phyloP scores from a whole-genome alignment of 1,284 basidiomycete genomes.

The Pseudozyma tsukubaensis region DNA sequence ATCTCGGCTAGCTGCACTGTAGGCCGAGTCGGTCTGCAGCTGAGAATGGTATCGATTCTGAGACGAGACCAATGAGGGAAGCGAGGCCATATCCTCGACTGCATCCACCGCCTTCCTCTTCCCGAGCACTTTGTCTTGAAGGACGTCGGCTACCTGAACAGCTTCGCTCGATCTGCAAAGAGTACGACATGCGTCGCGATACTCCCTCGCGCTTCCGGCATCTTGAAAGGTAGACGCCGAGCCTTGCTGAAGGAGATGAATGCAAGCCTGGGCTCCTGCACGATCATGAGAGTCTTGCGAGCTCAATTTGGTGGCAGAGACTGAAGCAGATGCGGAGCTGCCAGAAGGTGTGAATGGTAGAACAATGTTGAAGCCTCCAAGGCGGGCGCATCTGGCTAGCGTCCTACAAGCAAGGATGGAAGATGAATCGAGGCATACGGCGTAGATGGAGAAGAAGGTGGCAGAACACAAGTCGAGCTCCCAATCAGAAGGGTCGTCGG shows the following conservation, averaged over 20 bases:
- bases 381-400: conserved; percentile 54
- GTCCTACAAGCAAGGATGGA: conserved; percentile 50
- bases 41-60: conserved; percentile 41
- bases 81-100: neutral
- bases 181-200: conserved; percentile 54
- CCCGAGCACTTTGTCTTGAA: conserved; percentile 31
- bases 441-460: conserved; percentile 58
- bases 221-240: conserved; percentile 53
- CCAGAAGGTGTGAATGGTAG: conserved; percentile 61
- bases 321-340: conserved; percentile 31
- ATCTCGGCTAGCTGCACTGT: conserved; percentile 46
- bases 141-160: conserved; percentile 34
- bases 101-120: conserved; percentile 35
- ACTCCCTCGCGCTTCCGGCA: conserved; percentile 55
- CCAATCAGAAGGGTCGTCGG: conserved; percentile 24
- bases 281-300: conserved; percentile 38
- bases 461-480: conserved; percentile 55
- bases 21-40: conserved; percentile 50
- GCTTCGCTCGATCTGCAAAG: conserved; percentile 57
- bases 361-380: conserved; percentile 55
- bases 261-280: conserved; percentile 56
- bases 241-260: conserved; percentile 62
- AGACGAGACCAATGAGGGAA: conserved; percentile 13
- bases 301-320: conserved; percentile 38
- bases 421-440: conserved; percentile 49